Evolutionary conservation across 768 basidiomycete genomes (phyloP).

Genomic region (Rhizopogon roseolus): DNA sequence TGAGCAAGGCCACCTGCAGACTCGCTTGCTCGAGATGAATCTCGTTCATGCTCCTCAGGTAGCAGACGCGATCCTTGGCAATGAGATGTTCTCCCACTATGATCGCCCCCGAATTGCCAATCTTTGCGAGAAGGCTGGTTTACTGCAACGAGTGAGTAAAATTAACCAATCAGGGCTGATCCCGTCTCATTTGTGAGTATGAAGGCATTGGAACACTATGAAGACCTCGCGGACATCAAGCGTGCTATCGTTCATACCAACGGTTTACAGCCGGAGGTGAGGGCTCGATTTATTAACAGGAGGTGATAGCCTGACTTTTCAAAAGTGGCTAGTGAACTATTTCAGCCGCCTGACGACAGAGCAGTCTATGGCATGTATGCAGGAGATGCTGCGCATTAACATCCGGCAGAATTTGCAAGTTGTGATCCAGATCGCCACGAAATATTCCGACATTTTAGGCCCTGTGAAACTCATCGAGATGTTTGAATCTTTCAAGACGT

Average conservation of each 20-base stretch:
- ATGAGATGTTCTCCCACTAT: slow-evolving; percentile 97
- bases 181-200: slow-evolving; percentile 10
- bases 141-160: slow-evolving; percentile 77
- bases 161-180: neutral
- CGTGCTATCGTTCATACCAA: slow-evolving; percentile 92
- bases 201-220: slow-evolving; percentile 97
- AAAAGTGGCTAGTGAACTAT: slow-evolving; percentile 92
- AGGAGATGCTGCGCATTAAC: slow-evolving; percentile 96
- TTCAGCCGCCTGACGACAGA: slow-evolving; percentile 97
- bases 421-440: slow-evolving; percentile 96
- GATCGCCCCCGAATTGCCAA: slow-evolving; percentile 96
- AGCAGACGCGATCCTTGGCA: slow-evolving; percentile 96
- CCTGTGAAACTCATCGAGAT: slow-evolving; percentile 97
- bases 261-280: slow-evolving; percentile 76
- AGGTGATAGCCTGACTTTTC: neutral
- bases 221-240: slow-evolving; percentile 98
- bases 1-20: slow-evolving; percentile 94
- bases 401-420: slow-evolving; percentile 97
- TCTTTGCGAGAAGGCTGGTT: slow-evolving; percentile 95
- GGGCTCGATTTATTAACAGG: slow-evolving; percentile 18
- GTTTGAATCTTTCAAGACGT: slow-evolving; percentile 97
- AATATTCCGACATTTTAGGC: slow-evolving; percentile 97
- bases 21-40: slow-evolving; percentile 97
- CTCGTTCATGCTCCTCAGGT: slow-evolving; percentile 96
- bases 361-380: slow-evolving; percentile 92